Base-by-base conservation (phyloP, 2,329 filamentous ascomycete genomes). In the Fusarium hostae region DNA sequence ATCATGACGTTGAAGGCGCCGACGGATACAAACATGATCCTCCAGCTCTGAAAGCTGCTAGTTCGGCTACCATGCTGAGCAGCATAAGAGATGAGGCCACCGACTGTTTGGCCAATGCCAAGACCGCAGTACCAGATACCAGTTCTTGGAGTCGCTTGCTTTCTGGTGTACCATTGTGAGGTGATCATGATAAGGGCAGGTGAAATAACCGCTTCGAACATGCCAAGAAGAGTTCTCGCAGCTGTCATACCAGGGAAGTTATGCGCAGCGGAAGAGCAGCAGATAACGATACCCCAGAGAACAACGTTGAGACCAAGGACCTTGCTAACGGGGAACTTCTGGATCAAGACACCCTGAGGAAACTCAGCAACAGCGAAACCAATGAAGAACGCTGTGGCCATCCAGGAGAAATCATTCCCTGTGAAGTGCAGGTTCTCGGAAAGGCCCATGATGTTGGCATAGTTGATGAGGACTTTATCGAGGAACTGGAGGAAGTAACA, bases 121-220 rank as follows among this genome's bases (percentile, higher is more conserved):
- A 63, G 57, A 44, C 60, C 60, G 6, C 60, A 63, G 20, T 63
- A 63, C 60, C 60, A 63, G 20, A 63, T 63, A 22, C 60, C 60
- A 3, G 60, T 63, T 20, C 60, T 62, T 9, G 60, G 60, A 1
- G 60, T 63, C 0, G 60, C 57, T 12, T 63, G 60, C 32, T 39
- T 63, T 35, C 60, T 39, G 7, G 57, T 63, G 8, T 63, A 63
- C 60, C 60, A 63, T 15, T 63, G 60, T 2, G 60, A 63, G 2
- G 60, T 63, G 7, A 63, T 63, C 60, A 63, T 62, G 13, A 63
- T 60, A 1, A 63, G 16, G 6, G 60, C 37, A 0, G 60, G 60
- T 10, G 60, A 63, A 7, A 63, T 63, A 0, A 63, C 60, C 1
- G 60, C 60, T 15, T 63, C 60, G 1, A 63, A 63, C 57, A 63